Evolutionary conservation across 116 monocot genomes (phyloP), one percentile per base, ranked within the genome.

Genomic region (Cymodocea nodosa): DNA sequence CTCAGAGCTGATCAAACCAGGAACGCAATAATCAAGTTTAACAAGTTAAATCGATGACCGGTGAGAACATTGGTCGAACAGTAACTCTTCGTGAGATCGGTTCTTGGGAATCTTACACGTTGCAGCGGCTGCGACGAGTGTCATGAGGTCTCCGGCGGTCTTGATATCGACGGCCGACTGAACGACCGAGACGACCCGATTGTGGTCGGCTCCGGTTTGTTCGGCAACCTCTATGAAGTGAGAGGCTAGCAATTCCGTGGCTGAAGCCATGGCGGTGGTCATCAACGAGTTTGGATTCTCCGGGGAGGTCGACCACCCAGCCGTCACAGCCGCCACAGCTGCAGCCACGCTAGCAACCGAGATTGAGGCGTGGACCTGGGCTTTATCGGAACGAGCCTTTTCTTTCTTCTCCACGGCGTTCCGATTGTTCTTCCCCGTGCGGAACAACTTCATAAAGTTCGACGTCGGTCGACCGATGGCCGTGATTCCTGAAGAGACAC

Each of bases 91-190:
- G 15, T 6, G 23, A 23, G 35, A 60, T 60, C 12, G 17, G 13
- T 60, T 35, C 16, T 60, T 25, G 25, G 30, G 36, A 18, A 15
- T 18, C 23, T 40, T 63, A 75, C 75, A 63, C 6, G 76, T 76
- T 39, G 92, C 92, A 34, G 92, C 92, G 18, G 85, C 85, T 8
- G 92, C 92, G 22, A 85, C 85, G 56, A 92, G 82, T 6, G 87
- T 87, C 83, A 87, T 77, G 54, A 92, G 69, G 66, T 87, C 87
- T 9, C 87, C 85, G 1, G 81, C 54, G 15, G 74, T 79, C 56
- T 62, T 60, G 16, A 83, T 64, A 49, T 81, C 85, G 0, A 92
- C 85, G 0, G 92, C 83, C 0, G 92, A 87, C 37, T 30, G 25
- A 19, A 87, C 68, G 0, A 71, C 80, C 4, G 77, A 52, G 1